Base-by-base conservation (phyloP, 23 red algal genomes). In the Chondrus crispus region DNA sequence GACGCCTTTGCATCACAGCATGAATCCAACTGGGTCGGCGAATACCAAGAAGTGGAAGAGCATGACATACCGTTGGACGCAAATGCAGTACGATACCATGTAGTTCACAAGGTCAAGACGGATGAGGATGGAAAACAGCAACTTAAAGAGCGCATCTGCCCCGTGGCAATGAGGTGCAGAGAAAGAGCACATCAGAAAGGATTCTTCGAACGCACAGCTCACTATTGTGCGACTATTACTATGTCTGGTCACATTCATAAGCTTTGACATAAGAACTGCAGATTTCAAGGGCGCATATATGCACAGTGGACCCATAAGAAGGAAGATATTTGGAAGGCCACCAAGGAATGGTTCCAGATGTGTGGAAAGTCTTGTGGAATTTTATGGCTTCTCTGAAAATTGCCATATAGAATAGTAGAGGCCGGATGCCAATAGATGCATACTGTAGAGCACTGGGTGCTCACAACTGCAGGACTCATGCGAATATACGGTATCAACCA, bases 171-270 rank as follows among this genome's bases (percentile, higher is more conserved):
- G 33, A 87, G 83, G 73, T 35, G 47, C 54, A 37, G 62, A 87
- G 41, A 87, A 87, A 62, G 83, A 87, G 40, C 26, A 22, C 26
- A 87, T 87, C 35, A 66, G 83, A 37, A 87, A 87, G 29, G 57
- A 72, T 37, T 87, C 83, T 28, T 68, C 83, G 20, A 87, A 87
- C 39, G 60, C 83, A 19, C 37, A 46, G 28, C 71, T 76, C 24
- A 26, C 71, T n/a, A 76, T 46, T 40, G 39, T 76, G 26, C 71
- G 71, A 24, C 28, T 76, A 38, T 24, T 76, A 26, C 44, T 76
- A 26, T 37, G 71, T 76, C 43, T 76, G 44, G 71, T 48, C 7
- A 76, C 5, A 76, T 48, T 76, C 44, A n/a, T 76, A 24, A 38
- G 44, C 24, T 76, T 76, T 38, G 39, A 38, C 39, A 43, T 76